phyloP scores from a whole-genome alignment of 441 rosid genomes.

The Biscutella laevigata region DNA sequence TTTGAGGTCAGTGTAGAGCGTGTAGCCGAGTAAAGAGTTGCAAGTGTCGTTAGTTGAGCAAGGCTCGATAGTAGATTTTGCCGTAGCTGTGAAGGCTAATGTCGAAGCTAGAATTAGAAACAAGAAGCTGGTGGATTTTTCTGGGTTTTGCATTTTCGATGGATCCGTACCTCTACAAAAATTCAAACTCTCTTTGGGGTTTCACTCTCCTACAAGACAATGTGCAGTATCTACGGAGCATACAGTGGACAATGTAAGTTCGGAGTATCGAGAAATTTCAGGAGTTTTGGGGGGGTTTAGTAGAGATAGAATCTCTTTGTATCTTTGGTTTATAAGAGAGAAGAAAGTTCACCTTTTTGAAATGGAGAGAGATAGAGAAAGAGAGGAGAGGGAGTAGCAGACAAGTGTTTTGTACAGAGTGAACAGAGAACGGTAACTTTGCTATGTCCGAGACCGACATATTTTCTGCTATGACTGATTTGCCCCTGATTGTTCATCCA shows the following conservation, averaged over 20 bases:
- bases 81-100: conserved; percentile 19
- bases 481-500: too few species aligned
- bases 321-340: conserved; percentile 1
- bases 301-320: conserved; percentile 2
- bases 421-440: conserved; percentile 24
- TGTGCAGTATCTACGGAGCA: not conserved
- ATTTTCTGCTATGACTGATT: conserved; percentile 9
- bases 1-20: conserved; percentile 89
- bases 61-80: conserved; percentile 92
- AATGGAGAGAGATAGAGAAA: conserved; percentile 13
- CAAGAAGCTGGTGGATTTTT: not conserved
- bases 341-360: conserved; percentile 3
- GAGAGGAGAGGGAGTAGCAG: conserved; percentile 14
- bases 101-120: conserved; percentile 28
- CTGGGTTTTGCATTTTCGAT: conserved; percentile 19
- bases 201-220: not conserved
- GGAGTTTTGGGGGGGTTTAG: not conserved
- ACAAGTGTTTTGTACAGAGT: conserved; percentile 27
- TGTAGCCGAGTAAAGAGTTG: conserved; percentile 82
- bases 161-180: not conserved
- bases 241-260: not conserved
- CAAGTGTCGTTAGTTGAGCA: conserved; percentile 84
- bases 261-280: not conserved
- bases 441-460: conserved; percentile 22
- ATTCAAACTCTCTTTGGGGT: not conserved